phyloP scores from a whole-genome alignment of 1,284 basidiomycete genomes.

The Ganoderma sinense region DNA sequence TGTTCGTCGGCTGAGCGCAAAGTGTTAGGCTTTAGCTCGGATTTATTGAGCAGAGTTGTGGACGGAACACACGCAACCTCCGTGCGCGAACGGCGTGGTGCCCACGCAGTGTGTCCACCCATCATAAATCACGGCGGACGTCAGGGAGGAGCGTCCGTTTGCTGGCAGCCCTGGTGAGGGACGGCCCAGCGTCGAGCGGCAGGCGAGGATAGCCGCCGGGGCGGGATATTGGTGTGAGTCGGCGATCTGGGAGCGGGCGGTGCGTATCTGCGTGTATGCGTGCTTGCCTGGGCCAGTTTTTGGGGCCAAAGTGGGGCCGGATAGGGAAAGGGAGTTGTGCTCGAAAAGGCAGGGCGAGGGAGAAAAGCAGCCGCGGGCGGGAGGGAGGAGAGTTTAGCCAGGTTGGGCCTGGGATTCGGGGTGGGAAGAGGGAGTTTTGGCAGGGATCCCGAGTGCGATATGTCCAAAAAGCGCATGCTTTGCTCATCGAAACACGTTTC shows the following conservation, averaged over 20 bases:
- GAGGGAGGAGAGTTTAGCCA: conserved; percentile 22
- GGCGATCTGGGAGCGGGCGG: conserved; percentile 26
- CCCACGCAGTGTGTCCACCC: conserved; percentile 23
- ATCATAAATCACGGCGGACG: conserved; percentile 29
- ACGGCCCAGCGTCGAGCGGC: conserved; percentile 16
- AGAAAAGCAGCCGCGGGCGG: conserved; percentile 19
- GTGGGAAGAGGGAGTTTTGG: conserved; percentile 27
- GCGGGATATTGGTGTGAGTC: conserved; percentile 33
- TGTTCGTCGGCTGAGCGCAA: conserved; percentile 1
- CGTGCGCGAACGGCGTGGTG: conserved; percentile 25
- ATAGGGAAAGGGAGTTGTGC: conserved; percentile 22
- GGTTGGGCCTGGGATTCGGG: conserved; percentile 25
- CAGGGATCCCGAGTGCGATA: conserved; percentile 35
- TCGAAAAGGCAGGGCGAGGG: conserved; percentile 19
- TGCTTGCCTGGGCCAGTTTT: conserved; percentile 7
- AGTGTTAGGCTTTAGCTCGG: conserved; percentile 23
- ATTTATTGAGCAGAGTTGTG: conserved; percentile 11
- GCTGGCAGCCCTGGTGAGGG: conserved; percentile 5
- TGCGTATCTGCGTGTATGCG: conserved; percentile 20
- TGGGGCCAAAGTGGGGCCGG: conserved; percentile 14
- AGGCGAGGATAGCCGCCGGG: conserved; percentile 27
- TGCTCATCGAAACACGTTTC: conserved; percentile 65
- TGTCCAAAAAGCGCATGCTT: conserved; percentile 41
- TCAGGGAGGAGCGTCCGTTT: conserved; percentile 13
- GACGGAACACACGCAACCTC: conserved; percentile 27